A percentile compares a stretch with the other conserved stretches of the same genome.
Evolutionary conservation across 208 protist species (phyloP).

Genomic region (Leishmania mexicana): DNA sequence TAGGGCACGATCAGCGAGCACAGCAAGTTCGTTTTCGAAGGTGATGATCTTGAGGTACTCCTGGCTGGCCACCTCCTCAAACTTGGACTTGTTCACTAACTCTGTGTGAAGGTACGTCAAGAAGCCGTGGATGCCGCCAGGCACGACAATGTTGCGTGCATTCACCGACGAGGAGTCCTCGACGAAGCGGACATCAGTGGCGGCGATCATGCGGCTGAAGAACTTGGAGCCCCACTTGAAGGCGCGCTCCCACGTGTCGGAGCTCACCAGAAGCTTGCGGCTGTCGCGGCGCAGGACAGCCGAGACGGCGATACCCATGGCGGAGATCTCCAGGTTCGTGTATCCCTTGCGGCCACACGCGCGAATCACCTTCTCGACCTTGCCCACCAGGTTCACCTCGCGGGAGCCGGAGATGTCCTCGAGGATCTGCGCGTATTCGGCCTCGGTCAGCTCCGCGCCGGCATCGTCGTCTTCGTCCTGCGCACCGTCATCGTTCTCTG

Average conservation of each 20-base stretch:
- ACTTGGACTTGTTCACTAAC: conserved; percentile 61
- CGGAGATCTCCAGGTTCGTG: conserved; percentile 50
- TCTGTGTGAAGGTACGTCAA: conserved; percentile 55
- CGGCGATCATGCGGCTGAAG: conserved; percentile 42
- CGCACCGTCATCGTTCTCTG: conserved; percentile 40
- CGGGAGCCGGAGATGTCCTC: conserved; percentile 25
- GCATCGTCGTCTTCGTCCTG: conserved; percentile 35
- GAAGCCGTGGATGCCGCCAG: conserved; percentile 52
- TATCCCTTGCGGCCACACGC: conserved; percentile 50
- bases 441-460: conserved; percentile 28
- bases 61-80: conserved; percentile 35
- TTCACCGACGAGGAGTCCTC: conserved; percentile 36
- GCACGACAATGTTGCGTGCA: conserved; percentile 43
- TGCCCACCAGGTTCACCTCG: conserved; percentile 48
- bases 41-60: conserved; percentile 65
- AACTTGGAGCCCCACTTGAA: conserved; percentile 38
- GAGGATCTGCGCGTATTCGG: conserved; percentile 32
- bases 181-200: conserved; percentile 43
- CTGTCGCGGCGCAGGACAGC: conserved; percentile 54
- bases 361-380: conserved; percentile 42
- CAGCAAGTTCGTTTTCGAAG: conserved; percentile 73
- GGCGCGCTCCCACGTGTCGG: conserved; percentile 54
- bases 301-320: conserved; percentile 50
- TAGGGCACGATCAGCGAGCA: conserved; percentile 57
- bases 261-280: conserved; percentile 46